Conservation (phyloP, 192 early-diverging fungal genomes). For the Mortierella alpina region DNA sequence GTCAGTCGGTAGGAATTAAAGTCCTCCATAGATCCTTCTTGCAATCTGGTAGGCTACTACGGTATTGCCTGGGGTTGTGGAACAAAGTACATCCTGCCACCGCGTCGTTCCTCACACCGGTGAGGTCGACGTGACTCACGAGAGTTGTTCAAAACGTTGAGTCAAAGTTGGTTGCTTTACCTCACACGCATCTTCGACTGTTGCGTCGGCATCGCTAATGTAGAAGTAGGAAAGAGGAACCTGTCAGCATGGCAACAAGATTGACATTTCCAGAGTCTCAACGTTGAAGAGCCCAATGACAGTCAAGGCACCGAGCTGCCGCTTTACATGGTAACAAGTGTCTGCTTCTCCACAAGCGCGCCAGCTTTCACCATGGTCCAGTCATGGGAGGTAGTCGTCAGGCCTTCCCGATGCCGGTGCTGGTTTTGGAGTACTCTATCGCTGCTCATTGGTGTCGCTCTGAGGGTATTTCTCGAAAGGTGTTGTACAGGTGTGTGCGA, state of each 20-base stretch:
- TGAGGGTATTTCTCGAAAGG: too few relatives aligned
- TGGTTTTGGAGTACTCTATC: constrained; percentile 28
- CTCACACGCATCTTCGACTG: constrained; percentile 79
- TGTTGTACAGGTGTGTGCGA: too few relatives aligned
- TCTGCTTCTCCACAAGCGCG: constrained; percentile 69
- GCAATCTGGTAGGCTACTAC: too few relatives aligned
- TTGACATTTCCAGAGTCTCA: not conserved
- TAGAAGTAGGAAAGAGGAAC: not conserved
- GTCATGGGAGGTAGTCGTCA: constrained; percentile 60
- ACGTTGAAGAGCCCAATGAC: too few relatives aligned
- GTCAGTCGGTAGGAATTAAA: not conserved
- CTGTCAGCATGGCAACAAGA: not conserved
- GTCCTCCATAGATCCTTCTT: not conserved
- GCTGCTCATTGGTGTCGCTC: constrained; percentile 9
- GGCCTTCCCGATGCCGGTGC: constrained; percentile 51
- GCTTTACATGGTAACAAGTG: constrained; percentile 72
- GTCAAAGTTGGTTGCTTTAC: constrained; percentile 11
- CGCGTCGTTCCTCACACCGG: too few relatives aligned
- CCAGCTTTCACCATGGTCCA: constrained; percentile 75
- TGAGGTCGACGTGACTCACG: too few relatives aligned
- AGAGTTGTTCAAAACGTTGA: too few relatives aligned
- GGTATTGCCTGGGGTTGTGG: too few relatives aligned
- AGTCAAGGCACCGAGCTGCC: not conserved
- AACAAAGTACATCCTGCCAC: too few relatives aligned
- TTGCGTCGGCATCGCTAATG: constrained; percentile 62